Conservation (phyloP, 768 basidiomycete species). For the Termitomyces sp. region DNA sequence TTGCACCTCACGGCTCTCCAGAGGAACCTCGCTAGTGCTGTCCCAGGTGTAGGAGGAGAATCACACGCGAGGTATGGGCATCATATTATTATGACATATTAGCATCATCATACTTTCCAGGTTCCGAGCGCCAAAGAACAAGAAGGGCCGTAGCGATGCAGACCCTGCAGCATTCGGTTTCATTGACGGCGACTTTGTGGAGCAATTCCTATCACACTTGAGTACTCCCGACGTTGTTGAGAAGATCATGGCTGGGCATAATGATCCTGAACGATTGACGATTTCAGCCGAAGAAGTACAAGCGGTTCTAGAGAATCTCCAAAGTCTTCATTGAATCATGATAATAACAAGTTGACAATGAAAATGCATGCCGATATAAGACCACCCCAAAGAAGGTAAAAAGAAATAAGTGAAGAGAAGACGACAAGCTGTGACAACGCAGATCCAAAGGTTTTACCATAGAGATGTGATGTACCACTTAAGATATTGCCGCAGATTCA, state of each 20-base stretch:
- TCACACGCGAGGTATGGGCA: conserved; percentile 54
- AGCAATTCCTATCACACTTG: conserved; percentile 48
- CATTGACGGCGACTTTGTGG: conserved; percentile 85
- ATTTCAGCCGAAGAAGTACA: conserved; percentile 38
- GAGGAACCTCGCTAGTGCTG: conserved; percentile 60
- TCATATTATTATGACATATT: background rate
- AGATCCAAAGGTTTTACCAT: conserved; percentile 11
- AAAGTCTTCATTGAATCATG: conserved; percentile 45
- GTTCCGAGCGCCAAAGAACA: conserved; percentile 63
- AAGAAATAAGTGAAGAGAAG: background rate
- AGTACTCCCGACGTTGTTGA: conserved; percentile 35
- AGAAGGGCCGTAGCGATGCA: conserved; percentile 50
- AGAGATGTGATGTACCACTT: conserved; percentile 31
- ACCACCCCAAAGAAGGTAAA: background rate
- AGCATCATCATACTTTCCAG: conserved; percentile 27
- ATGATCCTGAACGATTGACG: conserved; percentile 51
- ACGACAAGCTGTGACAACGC: background rate
- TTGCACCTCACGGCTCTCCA: conserved; percentile 65
- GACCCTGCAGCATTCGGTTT: conserved; percentile 63
- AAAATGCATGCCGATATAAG: conserved; percentile 15
- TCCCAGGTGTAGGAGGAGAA: conserved; percentile 46
- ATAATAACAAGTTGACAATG: conserved; percentile 5
- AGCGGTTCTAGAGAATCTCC: conserved; percentile 42
- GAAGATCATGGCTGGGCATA: conserved; percentile 50
- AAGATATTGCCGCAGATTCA: conserved; percentile 32